These are phyloP conservation scores for Teunomyces panamensis DNA, from an alignment of 805 yeast species.

Conservation along the genomic window DNA sequence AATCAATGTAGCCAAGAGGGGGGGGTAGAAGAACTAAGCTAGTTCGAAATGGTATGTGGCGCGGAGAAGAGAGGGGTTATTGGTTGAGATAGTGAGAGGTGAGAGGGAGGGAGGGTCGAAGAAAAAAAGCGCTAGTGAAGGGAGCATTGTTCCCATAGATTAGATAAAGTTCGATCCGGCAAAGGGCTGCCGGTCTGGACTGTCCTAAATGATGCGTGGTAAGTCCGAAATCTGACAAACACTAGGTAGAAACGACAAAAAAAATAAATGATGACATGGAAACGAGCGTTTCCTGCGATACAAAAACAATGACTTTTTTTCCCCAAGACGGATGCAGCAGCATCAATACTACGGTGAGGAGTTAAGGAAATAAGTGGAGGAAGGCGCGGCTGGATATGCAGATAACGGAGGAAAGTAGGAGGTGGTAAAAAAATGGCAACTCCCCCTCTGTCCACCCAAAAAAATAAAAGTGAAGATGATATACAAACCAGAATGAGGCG, in stretches of 20 bases:
- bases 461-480: neutral
- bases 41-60: neutral
- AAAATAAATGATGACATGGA: neutral
- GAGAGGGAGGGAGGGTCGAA: no score
- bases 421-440: neutral
- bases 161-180: no score
- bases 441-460: neutral
- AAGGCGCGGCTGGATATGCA: neutral
- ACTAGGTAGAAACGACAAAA: no score
- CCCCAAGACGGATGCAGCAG: no score
- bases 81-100: neutral
- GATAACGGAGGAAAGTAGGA: neutral
- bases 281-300: neutral
- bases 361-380: neutral
- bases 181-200: neutral
- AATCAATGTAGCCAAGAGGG: neutral
- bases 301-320: neutral
- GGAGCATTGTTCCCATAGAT: neutral
- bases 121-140: neutral
- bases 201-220: neutral
- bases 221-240: neutral
- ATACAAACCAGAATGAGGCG: neutral
- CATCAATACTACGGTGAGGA: no score
- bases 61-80: neutral
- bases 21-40: neutral